Percentiles rank a stretch among this genome's conserved stretches.
These are phyloP conservation scores for Solanum stenotomum DNA, from an alignment of 257 asterid species.

Conservation along the genomic window DNA sequence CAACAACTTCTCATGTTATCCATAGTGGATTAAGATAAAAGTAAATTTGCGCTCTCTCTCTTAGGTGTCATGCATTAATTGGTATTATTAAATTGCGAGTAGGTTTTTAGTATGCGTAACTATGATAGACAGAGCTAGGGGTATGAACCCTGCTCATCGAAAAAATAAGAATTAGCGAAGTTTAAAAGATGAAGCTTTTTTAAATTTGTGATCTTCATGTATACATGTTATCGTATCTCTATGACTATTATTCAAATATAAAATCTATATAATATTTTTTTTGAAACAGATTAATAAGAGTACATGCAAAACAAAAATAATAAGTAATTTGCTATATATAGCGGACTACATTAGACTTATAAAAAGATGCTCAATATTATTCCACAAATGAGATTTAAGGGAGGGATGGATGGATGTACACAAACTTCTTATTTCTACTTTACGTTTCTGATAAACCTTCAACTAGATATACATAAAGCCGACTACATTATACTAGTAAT, in stretches of 20 bases:
- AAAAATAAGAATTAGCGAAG: rapidly evolving
- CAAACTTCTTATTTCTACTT: background rate
- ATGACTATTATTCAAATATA: background rate
- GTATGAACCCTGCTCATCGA: background rate
- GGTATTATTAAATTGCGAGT: background rate
- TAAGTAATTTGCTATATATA: background rate
- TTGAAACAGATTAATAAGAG: background rate
- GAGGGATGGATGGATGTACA: background rate
- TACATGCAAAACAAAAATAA: too few relatives aligned
- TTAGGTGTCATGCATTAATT: background rate
- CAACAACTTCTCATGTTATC: background rate
- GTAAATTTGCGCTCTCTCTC: background rate
- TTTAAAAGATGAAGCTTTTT: background rate
- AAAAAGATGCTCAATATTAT: background rate
- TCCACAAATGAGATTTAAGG: background rate
- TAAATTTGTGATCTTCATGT: too few relatives aligned
- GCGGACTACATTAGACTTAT: background rate
- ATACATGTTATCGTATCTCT: background rate
- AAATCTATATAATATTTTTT: background rate
- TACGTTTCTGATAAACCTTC: background rate
- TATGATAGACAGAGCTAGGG: background rate
- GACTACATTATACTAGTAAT: background rate
- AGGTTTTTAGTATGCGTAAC: background rate
- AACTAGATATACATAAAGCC: background rate
- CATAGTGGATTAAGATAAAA: background rate